These are phyloP conservation scores for Trametes coccinea DNA, from an alignment of 768 basidiomycete species.

Conservation along the genomic window DNA sequence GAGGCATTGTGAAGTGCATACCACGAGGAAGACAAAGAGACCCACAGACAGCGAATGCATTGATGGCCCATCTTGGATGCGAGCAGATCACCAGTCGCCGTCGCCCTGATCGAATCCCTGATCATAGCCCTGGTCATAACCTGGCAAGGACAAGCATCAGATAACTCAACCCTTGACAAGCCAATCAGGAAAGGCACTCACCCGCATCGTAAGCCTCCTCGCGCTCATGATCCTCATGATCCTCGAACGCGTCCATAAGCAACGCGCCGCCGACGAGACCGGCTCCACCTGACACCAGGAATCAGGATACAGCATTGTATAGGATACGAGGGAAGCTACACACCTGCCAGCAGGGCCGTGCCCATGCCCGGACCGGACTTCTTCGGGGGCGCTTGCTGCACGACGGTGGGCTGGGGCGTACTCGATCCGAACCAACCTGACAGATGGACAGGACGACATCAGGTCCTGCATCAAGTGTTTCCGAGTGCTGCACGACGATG, in stretches of 20 bases:
- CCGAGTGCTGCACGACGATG: conserved; percentile 22
- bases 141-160: conserved; percentile 13
- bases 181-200: conserved; percentile 12
- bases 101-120: conserved; percentile 27
- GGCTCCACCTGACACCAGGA: conserved; percentile 46
- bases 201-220: conserved; percentile 40
- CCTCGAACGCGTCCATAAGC: conserved; percentile 51
- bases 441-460: conserved; percentile 1
- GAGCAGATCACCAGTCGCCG: conserved; percentile 26
- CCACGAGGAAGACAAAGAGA: too few species aligned
- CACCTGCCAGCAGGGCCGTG: conserved; percentile 47
- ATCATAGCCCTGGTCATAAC: conserved; percentile 31
- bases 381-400: conserved; percentile 42
- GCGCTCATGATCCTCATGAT: conserved; percentile 37
- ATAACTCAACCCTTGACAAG: neutral
- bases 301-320: neutral
- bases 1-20: too few species aligned
- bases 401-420: conserved; percentile 28
- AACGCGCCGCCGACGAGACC: conserved; percentile 68
- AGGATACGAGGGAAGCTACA: conserved; percentile 17
- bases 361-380: conserved; percentile 55
- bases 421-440: conserved; percentile 38
- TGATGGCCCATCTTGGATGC: too few species aligned
- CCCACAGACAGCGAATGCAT: too few species aligned
- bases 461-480: neutral